Base-by-base conservation (phyloP, 2,329 filamentous ascomycete species). In the Cryoendolithus antarcticus region DNA sequence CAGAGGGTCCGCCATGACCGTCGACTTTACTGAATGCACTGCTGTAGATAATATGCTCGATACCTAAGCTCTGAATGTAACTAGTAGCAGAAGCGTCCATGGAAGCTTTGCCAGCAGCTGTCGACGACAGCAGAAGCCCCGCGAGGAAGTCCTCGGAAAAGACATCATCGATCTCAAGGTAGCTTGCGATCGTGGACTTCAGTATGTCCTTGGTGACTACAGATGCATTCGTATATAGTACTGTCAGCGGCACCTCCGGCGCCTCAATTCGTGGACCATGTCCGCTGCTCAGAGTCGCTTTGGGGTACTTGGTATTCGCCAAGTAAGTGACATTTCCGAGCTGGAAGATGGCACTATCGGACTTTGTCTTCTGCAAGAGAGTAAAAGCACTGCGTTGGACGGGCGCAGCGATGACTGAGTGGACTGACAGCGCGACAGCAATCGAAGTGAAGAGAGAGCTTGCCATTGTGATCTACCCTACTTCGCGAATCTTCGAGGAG, bases 261-360 rank as follows among this genome's bases (percentile, higher is more conserved):
- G 24, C 24, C 24, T 27, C 24, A 8, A 27, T 27, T 19, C 28
- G 21, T 13, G 11, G 19, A 7, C 40, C 39, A 4, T 36, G 19
- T 4, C 42, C 21, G 10, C 32, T 31, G 3, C 15, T 13, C 2
- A 40, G 19, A 7, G 44, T 35, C 8, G 42, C 53, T 35, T 55
- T 57, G 2, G 61, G 59, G 27, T 60, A 40, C 30, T 48, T 52
- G 6, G 53, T 47, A 38, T 60, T 60, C 1, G 60, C 60, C 1
- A 64, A 45, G 43, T 63, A 64, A 6, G 58, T 57, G 21, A 52
- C 41, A 31, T 62, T 52, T 6, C 61, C 61, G 3, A 64, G 54
- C 24, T 49, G 47, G 41, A 64, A 63, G 24, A 59, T 48, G 6
- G 55, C 47, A 44, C 57, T 55, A n/a, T 59, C 54, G 34, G 56